Base-by-base conservation (phyloP, 1,284 basidiomycete genomes). In the Cryptococcus deneoformans region DNA sequence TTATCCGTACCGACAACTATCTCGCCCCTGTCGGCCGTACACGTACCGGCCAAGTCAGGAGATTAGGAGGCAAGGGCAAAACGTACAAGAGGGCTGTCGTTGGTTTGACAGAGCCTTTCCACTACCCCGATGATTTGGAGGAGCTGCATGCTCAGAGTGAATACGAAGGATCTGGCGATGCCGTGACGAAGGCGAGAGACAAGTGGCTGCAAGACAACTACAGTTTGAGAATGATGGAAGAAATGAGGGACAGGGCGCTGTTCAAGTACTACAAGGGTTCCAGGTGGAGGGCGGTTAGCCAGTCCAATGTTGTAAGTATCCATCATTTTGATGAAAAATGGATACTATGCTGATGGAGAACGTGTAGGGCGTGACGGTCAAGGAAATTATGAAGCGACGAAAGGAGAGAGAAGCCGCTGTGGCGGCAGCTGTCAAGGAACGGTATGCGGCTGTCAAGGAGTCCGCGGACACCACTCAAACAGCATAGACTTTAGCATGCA, bases 1-100 rank as follows among this genome's bases (percentile, higher is more conserved):
- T 94, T 78, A 91, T 95, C 63, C 90, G 92, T 44, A 96, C 93
- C 14, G 89, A 89, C 80, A 89, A 91, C 79, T 92, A 92, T 71
- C 80, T 87, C 59, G 84, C 85, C 0, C 82, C 85, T 29, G 65
- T 86, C 11, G 74, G 73, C 20, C 79, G 82, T 1, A 49, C 54
- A 34, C 51, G 69, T 71, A 65, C 56, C 7, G 70, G 67, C 3
- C 52, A 61, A 51, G 45, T 65, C 55, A 59, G 51, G 36, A 67
- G 62, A 64, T 75, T 50, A 65, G 72, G 55, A 61, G 73, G 76
- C 5, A 52, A 59, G 6, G 52, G 82, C 66, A 81, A 83, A 61
- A 83, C 86, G 20, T 92, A 90, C 80, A 95, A 95, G 76, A 86
- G 89, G 49, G 90, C 90, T 1, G 85, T 93, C 36, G 90, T 94